A percentile compares a stretch with the other conserved stretches of the same genome.
Conservation (phyloP, 2,329 filamentous ascomycete species). For the Thelonectria rubi region DNA sequence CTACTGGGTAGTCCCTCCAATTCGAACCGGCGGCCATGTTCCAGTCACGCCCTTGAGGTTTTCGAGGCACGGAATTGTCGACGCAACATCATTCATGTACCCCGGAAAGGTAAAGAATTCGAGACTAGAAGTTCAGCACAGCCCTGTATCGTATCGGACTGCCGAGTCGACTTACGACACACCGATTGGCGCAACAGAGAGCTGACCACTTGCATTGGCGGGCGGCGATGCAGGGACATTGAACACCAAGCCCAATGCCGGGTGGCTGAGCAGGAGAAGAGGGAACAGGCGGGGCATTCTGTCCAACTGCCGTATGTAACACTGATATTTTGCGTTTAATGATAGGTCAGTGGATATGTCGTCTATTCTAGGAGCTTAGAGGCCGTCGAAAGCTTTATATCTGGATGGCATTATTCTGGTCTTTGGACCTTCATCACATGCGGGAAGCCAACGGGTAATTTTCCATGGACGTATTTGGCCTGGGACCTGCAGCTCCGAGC, state of each 20-base stretch:
- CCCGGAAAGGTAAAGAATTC: slow-evolving; percentile 66
- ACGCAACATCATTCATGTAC: slow-evolving; percentile 61
- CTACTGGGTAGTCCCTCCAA: slow-evolving; percentile 66
- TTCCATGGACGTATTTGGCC: neutral
- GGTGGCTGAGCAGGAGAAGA: slow-evolving; percentile 14
- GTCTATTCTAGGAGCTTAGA: neutral
- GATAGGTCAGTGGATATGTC: neutral
- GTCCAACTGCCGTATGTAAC: neutral
- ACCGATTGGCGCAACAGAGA: slow-evolving; percentile 55
- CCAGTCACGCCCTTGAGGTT: slow-evolving; percentile 61
- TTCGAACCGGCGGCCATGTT: slow-evolving; percentile 62
- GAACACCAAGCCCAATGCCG: slow-evolving; percentile 44
- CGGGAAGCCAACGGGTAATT: neutral
- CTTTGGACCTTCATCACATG: neutral
- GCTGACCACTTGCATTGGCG: slow-evolving; percentile 40
- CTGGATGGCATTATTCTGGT: neutral
- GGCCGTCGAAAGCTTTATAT: neutral
- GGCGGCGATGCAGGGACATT: slow-evolving; percentile 48
- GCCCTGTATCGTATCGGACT: neutral
- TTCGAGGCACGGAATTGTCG: slow-evolving; percentile 60
- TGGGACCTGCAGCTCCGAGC: slow-evolving; percentile 1
- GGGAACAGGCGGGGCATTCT: slow-evolving; percentile 13
- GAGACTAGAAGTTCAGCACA: slow-evolving; percentile 46
- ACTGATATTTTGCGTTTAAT: no score
- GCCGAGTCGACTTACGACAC: slow-evolving; percentile 51